Evolutionary conservation across 805 yeast genomes (phyloP).

Genomic region (Gaillardinia entomophila): DNA sequence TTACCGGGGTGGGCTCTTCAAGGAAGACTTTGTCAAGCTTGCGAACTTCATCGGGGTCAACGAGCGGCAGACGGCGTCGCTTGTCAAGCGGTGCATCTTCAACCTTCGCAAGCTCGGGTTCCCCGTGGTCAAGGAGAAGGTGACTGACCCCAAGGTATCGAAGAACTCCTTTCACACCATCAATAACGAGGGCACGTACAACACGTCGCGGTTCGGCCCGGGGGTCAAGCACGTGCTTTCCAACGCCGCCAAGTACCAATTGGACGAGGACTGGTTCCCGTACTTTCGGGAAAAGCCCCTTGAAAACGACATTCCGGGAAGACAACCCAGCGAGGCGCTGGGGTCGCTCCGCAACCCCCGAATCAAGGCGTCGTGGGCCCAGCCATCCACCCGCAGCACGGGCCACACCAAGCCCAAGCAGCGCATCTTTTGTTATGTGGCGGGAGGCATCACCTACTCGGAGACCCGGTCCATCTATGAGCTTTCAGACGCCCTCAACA

Average conservation of each 20-base stretch:
- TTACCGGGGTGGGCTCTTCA: slow-evolving; percentile 76
- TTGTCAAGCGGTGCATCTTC: slow-evolving; percentile 47
- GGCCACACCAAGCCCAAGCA: slow-evolving; percentile 40
- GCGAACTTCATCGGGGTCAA: slow-evolving; percentile 46
- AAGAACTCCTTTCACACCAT: slow-evolving; percentile 54
- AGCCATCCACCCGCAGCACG: slow-evolving; percentile 18
- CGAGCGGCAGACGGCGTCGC: slow-evolving; percentile 44
- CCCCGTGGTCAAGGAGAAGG: slow-evolving; percentile 41
- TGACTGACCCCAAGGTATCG: slow-evolving; percentile 38
- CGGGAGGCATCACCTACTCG: slow-evolving; percentile 86
- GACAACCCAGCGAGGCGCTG: slow-evolving; percentile 12
- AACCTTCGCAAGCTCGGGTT: slow-evolving; percentile 49
- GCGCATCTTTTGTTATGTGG: slow-evolving; percentile 69
- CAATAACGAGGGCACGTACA: slow-evolving; percentile 46
- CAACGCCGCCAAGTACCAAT: slow-evolving; percentile 41
- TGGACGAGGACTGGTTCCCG: slow-evolving; percentile 62
- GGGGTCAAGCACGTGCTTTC: slow-evolving; percentile 58
- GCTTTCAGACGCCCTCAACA: slow-evolving; percentile 52
- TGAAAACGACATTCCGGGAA: slow-evolving; percentile 33
- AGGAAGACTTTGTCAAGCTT: slow-evolving; percentile 66
- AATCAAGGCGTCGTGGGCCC: slow-evolving; percentile 76
- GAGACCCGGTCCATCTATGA: slow-evolving; percentile 77
- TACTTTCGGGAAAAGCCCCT: slow-evolving; percentile 72
- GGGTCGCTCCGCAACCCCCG: slow-evolving; percentile 62
- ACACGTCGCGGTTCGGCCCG: slow-evolving; percentile 69